Evolutionary conservation across 257 asterid species (phyloP), one percentile per base, ranked within the genome.

Genomic region (Ocimum tenuiflorum): DNA sequence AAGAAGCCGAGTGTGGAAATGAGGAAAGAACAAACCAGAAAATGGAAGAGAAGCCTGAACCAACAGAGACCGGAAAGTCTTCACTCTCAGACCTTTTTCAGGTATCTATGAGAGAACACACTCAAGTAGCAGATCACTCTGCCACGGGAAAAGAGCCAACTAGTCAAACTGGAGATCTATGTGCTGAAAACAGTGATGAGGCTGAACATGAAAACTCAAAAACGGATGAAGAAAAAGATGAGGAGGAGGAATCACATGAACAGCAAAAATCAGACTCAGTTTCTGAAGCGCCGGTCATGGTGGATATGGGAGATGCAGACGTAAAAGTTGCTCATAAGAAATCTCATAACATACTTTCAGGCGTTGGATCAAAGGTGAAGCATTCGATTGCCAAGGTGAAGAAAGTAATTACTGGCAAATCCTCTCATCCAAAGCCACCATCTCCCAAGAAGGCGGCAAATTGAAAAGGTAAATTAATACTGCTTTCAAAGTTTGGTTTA

Each of bases 341-440:
- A 80, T 80, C 91, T 48, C 94, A 88, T 65, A 82, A 75, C 79
- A 73, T 91, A 62, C 81, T 91, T 31, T 86, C 95, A 29, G 95
- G 96, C 1, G 95, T 91, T 14, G 94, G 96, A 62, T 88, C 97
- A 7, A 91, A 88, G 60, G 89, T 91, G 73, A 91, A 91, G 86
- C 91, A 86, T 74, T 91, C 97, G 7, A 84, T 91, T 62, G 87
- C 95, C 73, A 91, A 88, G 75, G 97, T 91, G 50, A 91, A 83
- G 83, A 91, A 85, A 80, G 96, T 79, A 60, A 91, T 88, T 61
- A 88, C 86, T 2, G 89, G 96, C 6, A 86, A 81, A 73, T 82
- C 94, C 63, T 73, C 88, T 42, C 82, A 77, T 41, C 79, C 87
- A 55, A 88, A 78, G 79, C 66, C 86, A 59, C 58, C 83, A 18